Percentiles rank a stretch among this genome's conserved stretches.
Conservation (phyloP, 352 stramenopile species). For the Phytophthora ohioensis region DNA sequence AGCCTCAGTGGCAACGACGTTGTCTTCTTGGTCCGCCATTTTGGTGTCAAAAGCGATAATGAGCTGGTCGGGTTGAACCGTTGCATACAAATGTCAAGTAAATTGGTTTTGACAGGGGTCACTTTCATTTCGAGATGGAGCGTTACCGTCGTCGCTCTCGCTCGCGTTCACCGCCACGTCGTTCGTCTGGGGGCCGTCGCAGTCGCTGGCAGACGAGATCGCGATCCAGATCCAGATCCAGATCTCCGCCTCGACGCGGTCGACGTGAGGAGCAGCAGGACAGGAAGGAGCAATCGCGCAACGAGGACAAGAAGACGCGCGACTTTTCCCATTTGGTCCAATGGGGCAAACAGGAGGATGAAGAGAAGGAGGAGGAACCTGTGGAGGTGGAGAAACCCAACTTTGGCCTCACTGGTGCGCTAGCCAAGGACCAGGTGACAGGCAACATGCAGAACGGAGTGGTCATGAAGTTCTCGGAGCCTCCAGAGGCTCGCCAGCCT, state of each 20-base stretch:
- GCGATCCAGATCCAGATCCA: constrained; percentile 23
- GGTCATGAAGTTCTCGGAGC: constrained; percentile 98
- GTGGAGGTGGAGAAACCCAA: constrained; percentile 95
- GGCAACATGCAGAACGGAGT: constrained; percentile 98
- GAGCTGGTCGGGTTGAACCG: constrained; percentile 6
- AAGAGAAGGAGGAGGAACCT: constrained; percentile 59
- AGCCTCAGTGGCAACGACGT: background rate
- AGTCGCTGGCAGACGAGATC: constrained; percentile 30
- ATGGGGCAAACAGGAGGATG: constrained; percentile 80
- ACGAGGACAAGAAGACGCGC: constrained; percentile 55
- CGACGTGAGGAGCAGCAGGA: constrained; percentile 4
- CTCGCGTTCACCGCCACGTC: constrained; percentile 35
- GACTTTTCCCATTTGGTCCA: constrained; percentile 68
- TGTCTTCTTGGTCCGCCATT: constrained; percentile 10
- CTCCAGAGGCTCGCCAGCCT: constrained; percentile 93
- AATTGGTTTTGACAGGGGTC: constrained; percentile 24
- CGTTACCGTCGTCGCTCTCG: constrained; percentile 23
- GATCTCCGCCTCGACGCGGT: constrained; percentile 13
- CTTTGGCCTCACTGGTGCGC: constrained; percentile 97
- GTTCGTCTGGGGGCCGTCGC: constrained; percentile 15
- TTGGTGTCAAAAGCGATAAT: constrained; percentile 9
- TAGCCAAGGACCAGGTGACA: constrained; percentile 95
- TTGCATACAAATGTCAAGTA: constrained; percentile 28
- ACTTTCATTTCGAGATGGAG: constrained; percentile 22
- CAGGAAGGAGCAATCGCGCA: constrained; percentile 17